Evolutionary conservation across 768 basidiomycete genomes (phyloP).

Genomic region (Lepiota brunneoincarnata): DNA sequence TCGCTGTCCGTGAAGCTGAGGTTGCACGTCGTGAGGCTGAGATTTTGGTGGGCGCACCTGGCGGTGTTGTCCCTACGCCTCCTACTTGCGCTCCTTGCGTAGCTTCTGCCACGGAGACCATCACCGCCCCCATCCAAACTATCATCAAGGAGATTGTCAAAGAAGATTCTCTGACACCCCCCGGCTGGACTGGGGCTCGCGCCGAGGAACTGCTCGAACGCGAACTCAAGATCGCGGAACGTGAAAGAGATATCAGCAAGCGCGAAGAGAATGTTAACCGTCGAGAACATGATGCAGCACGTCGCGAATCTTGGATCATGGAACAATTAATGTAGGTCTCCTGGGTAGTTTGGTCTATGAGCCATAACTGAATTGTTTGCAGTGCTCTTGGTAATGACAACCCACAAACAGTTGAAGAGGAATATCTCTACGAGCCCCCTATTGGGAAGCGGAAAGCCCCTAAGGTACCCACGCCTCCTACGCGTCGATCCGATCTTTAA

Average conservation of each 20-base stretch:
- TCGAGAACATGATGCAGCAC: slow-evolving; percentile 81
- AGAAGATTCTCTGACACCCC: slow-evolving; percentile 74
- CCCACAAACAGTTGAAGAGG: slow-evolving; percentile 70
- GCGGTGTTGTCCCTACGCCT: slow-evolving; percentile 64
- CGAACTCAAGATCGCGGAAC: slow-evolving; percentile 80
- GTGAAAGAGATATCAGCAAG: slow-evolving; percentile 83
- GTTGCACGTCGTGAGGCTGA: slow-evolving; percentile 89
- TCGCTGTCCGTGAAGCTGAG: slow-evolving; percentile 82
- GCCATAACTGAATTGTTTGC: neutral
- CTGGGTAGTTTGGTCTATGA: neutral
- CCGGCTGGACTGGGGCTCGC: slow-evolving; percentile 77
- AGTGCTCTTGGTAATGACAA: slow-evolving; percentile 71
- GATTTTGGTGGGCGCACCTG: slow-evolving; percentile 77
- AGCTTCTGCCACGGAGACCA: slow-evolving; percentile 53
- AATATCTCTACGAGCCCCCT: slow-evolving; percentile 74
- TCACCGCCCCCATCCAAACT: slow-evolving; percentile 60
- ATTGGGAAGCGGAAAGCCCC: slow-evolving; percentile 71
- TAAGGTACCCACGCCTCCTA: slow-evolving; percentile 87
- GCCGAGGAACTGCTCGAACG: slow-evolving; percentile 82
- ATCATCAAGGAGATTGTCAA: slow-evolving; percentile 87
- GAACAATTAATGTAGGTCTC: slow-evolving; percentile 79
- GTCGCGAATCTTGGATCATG: slow-evolving; percentile 91
- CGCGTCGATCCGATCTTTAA: slow-evolving; percentile 91
- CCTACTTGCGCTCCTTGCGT: slow-evolving; percentile 60
- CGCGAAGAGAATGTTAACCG: slow-evolving; percentile 85